phyloP scores from a whole-genome alignment of 2,329 filamentous ascomycete genomes.

The Penicillium capsulatum region DNA sequence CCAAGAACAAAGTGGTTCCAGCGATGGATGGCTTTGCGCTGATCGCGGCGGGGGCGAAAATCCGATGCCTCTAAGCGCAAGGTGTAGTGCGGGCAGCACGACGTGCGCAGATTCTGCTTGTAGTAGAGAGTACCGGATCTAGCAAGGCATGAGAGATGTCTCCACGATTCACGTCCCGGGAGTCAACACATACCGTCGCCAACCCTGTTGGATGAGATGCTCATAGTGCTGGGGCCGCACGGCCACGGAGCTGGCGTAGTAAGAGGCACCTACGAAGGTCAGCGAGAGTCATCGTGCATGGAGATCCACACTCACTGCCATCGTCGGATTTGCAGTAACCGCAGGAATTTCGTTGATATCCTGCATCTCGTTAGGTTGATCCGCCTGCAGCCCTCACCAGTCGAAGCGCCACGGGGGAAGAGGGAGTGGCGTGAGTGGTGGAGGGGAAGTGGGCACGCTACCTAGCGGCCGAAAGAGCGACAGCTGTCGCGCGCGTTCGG shows the following conservation, averaged over 20 bases:
- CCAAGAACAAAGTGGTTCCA: constrained; percentile 49
- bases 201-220: constrained; percentile 46
- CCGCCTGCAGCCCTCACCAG: constrained; percentile 16
- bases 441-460: constrained; percentile 28
- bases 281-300: constrained; percentile 14
- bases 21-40: constrained; percentile 46
- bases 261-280: constrained; percentile 39
- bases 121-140: constrained; percentile 50
- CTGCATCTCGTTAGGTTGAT: constrained; percentile 6
- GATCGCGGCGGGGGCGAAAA: constrained; percentile 45
- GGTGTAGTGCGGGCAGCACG: constrained; percentile 83
- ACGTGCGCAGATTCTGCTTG: constrained; percentile 59
- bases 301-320: constrained; percentile 40
- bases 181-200: constrained; percentile 41
- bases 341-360: constrained; percentile 47
- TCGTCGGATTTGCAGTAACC: constrained; percentile 47
- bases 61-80: constrained; percentile 44
- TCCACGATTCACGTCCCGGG: too few species aligned
- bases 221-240: constrained; percentile 47
- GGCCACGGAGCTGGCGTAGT: constrained; percentile 44
- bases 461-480: constrained; percentile 45
- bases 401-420: constrained; percentile 33
- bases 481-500: constrained; percentile 40
- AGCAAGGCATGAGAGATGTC: constrained; percentile 3
- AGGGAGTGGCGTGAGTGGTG: constrained; percentile 31